Conservation (phyloP, 805 yeast genomes). For the Hanseniaspora mollemarum region DNA sequence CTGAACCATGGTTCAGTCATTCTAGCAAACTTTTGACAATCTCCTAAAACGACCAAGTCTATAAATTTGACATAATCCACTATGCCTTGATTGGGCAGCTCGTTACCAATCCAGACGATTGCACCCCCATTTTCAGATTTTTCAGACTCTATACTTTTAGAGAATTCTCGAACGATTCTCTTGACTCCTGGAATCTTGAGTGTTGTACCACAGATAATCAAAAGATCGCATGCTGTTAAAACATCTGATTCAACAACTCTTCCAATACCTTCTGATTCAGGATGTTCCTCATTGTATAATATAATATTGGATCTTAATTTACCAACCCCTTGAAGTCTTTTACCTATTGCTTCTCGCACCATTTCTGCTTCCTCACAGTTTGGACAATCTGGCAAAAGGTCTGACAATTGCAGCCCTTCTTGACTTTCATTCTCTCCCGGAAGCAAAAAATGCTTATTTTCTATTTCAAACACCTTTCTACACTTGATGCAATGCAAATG, state of each 20-base stretch:
- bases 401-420: conserved; percentile 16
- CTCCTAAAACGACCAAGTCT: conserved; percentile 52
- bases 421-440: conserved; percentile 23
- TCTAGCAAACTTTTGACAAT: conserved; percentile 46
- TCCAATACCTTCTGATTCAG: conserved; percentile 82
- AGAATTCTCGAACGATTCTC: conserved; percentile 49
- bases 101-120: conserved; percentile 51
- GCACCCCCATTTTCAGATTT: conserved; percentile 35
- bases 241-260: conserved; percentile 58
- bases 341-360: conserved; percentile 48
- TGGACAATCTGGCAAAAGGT: conserved; percentile 44
- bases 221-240: conserved; percentile 56
- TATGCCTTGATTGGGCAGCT: conserved; percentile 41
- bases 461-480: conserved; percentile 41
- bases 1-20: conserved; percentile 5
- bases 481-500: conserved; percentile 71
- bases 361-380: conserved; percentile 51
- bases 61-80: conserved; percentile 41
- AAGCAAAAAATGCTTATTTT: conserved; percentile 38
- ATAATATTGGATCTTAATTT: conserved; percentile 55
- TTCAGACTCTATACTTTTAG: conserved; percentile 43
- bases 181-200: conserved; percentile 67
- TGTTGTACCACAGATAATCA: conserved; percentile 75
- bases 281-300: conserved; percentile 64
- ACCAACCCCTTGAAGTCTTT: conserved; percentile 54